These are phyloP conservation scores for Aegilops umbellulata DNA, from an alignment of 176 grass and related monocot species.

Conservation along the genomic window DNA sequence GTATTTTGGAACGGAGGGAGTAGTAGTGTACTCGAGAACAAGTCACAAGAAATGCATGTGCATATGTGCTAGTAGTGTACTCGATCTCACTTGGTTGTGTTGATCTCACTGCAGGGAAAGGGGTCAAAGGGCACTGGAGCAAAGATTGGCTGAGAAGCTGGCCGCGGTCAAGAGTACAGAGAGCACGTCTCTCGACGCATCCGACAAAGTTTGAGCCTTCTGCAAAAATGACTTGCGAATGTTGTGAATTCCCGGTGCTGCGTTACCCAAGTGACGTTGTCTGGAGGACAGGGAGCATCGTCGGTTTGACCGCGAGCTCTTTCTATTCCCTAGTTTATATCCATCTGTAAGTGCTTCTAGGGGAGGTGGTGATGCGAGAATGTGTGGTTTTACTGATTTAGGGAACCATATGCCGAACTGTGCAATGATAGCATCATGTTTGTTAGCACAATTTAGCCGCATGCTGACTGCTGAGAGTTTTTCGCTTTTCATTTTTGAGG, in stretches of 20 bases:
- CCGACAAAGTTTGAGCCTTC: slow-evolving; percentile 72
- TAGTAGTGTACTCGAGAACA: background rate
- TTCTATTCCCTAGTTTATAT: background rate
- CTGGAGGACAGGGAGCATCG: background rate
- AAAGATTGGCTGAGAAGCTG: slow-evolving; percentile 91
- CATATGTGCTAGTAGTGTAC: background rate
- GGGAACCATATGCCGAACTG: background rate
- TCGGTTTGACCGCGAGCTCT: too few species aligned
- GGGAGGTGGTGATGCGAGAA: background rate
- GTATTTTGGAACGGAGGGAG: too few species aligned
- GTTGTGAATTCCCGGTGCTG: slow-evolving; percentile 20
- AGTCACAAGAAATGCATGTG: background rate
- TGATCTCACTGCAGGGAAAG: slow-evolving; percentile 60
- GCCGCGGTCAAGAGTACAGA: slow-evolving; percentile 44
- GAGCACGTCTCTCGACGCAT: slow-evolving; percentile 28
- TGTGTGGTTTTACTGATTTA: background rate
- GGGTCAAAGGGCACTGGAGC: slow-evolving; percentile 90
- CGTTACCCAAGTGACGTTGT: slow-evolving; percentile 1
- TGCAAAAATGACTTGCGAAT: background rate
- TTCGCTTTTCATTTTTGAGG: background rate
- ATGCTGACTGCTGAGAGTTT: background rate
- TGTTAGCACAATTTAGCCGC: slow-evolving; percentile 17
- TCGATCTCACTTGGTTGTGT: background rate
- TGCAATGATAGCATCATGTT: background rate
- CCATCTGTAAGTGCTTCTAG: slow-evolving; percentile 5